phyloP scores from a whole-genome alignment of 2,329 filamentous ascomycete species.

The Cordyceps tenuipes region DNA sequence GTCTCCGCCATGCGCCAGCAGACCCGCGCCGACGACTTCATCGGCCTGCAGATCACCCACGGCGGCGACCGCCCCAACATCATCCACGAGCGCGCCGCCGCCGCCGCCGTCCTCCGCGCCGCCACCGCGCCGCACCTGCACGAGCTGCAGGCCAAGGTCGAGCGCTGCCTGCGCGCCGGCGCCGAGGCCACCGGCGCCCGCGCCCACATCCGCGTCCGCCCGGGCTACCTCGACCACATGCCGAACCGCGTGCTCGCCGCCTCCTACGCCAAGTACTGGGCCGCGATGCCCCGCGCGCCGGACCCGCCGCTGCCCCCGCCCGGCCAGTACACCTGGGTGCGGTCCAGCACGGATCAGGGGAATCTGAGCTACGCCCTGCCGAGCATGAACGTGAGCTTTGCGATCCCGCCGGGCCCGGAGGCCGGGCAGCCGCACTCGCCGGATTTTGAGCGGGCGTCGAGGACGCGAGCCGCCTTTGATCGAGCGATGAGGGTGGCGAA shows the following conservation, averaged over 20 bases:
- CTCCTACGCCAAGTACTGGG: constrained; percentile 38
- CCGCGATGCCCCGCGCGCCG: constrained; percentile 25
- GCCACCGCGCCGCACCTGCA: constrained; percentile 23
- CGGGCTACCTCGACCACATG: constrained; percentile 45
- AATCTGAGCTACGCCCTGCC: constrained; percentile 50
- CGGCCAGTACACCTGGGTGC: constrained; percentile 37
- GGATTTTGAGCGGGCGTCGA: constrained; percentile 18
- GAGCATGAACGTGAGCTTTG: constrained; percentile 43
- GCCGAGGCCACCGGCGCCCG: constrained; percentile 37
- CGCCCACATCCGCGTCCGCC: constrained; percentile 29
- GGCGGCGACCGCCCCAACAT: constrained; percentile 47
- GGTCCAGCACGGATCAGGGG: constrained; percentile 51
- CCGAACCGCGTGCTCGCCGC: constrained; percentile 41
- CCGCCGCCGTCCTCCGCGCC: constrained; percentile 23
- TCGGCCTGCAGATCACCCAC: constrained; percentile 44
- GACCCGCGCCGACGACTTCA: constrained; percentile 40
- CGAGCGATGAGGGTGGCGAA: constrained; percentile 18
- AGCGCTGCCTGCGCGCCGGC: constrained; percentile 32
- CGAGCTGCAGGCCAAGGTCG: constrained; percentile 33
- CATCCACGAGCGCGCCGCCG: constrained; percentile 42
- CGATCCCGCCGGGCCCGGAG: constrained; percentile 32
- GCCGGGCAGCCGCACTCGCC: constrained; percentile 17
- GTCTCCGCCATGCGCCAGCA: constrained; percentile 48
- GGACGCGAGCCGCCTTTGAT: constrained; percentile 16
- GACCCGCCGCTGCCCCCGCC: constrained; percentile 21